Percentiles rank a stretch among this genome's conserved stretches.
These are phyloP conservation scores for Pseudopyricularia cyperi DNA, from an alignment of 2,329 filamentous ascomycete species.

Conservation along the genomic window DNA sequence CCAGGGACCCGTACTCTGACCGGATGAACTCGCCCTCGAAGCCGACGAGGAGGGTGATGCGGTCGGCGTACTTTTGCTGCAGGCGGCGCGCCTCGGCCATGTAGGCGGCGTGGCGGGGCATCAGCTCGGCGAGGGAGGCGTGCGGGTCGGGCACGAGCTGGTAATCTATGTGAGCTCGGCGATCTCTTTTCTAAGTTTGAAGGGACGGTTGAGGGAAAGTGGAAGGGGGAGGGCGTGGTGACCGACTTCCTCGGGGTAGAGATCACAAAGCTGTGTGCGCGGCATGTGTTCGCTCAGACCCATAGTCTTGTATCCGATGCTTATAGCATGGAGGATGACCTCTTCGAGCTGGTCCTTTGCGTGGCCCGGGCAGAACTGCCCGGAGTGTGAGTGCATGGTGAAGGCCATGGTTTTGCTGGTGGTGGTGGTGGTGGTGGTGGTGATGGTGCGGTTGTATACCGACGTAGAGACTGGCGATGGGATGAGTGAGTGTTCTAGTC, in stretches of 20 bases:
- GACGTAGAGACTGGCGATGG: not conserved
- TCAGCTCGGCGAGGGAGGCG: constrained; percentile 32
- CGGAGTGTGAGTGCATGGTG: constrained; percentile 95
- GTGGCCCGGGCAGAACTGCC: constrained; percentile 89
- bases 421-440: not conserved
- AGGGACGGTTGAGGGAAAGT: not conserved
- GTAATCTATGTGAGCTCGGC: not conserved
- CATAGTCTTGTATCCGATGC: constrained; percentile 67
- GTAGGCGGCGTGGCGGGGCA: constrained; percentile 55
- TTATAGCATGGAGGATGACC: constrained; percentile 67
- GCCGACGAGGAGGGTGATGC: constrained; percentile 72
- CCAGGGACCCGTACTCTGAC: constrained; percentile 41
- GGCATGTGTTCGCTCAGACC: constrained; percentile 95
- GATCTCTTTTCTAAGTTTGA: too few relatives aligned
- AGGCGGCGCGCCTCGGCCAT: constrained; percentile 63
- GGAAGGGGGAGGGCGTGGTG: constrained; percentile 4
- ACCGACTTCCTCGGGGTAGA: constrained; percentile 81
- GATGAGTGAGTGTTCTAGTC: too few relatives aligned
- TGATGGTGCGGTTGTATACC: not conserved
- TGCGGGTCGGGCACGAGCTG: constrained; percentile 37
- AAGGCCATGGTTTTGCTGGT: constrained; percentile 64
- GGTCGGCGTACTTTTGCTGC: constrained; percentile 51
- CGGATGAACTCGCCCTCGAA: constrained; percentile 94
- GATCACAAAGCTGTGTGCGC: constrained; percentile 55
- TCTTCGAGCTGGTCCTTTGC: constrained; percentile 76